Conservation (phyloP, 2,329 filamentous ascomycete species). For the Cryphonectria nitschkei region DNA sequence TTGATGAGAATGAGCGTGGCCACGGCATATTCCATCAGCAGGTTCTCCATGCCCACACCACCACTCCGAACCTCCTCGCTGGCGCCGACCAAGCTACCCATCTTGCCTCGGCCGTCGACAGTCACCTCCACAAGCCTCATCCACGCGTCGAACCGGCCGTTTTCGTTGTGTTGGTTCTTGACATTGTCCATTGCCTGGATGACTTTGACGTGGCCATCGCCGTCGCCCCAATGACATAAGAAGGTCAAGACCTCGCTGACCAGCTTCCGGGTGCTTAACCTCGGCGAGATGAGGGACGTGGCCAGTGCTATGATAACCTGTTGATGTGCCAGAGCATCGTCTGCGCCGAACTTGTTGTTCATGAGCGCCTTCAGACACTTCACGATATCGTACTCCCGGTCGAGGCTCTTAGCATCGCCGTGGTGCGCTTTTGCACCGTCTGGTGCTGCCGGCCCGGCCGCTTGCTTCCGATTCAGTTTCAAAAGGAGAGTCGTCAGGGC, state of each 20-base stretch:
- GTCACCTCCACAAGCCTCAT: constrained; percentile 98
- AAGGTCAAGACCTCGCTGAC: constrained; percentile 97
- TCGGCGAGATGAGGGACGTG: constrained; percentile 83
- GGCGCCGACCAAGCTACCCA: constrained; percentile 95
- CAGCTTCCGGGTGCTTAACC: constrained; percentile 88
- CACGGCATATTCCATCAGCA: constrained; percentile 98
- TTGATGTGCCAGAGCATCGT: constrained; percentile 89
- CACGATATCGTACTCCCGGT: constrained; percentile 94
- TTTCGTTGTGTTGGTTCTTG: constrained; percentile 85
- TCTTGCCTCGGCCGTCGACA: constrained; percentile 94
- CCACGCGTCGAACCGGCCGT: constrained; percentile 96
- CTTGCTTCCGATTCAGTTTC: constrained; percentile 90
- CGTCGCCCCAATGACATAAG: constrained; percentile 86
- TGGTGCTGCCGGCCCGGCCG: constrained; percentile 69
- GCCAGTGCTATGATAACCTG: constrained; percentile 87
- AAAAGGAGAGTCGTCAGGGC: constrained; percentile 90
- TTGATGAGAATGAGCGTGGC: constrained; percentile 94
- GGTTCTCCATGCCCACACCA: constrained; percentile 97
- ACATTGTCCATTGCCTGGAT: constrained; percentile 91
- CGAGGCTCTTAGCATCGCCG: constrained; percentile 75
- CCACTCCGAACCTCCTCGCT: constrained; percentile 95
- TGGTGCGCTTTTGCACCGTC: constrained; percentile 44
- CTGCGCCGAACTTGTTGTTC: constrained; percentile 99
- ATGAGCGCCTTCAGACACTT: constrained; percentile 97
- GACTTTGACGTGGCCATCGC: constrained; percentile 88